phyloP scores from a whole-genome alignment of 2,329 filamentous ascomycete genomes.

The Diaporthe nobilis region DNA sequence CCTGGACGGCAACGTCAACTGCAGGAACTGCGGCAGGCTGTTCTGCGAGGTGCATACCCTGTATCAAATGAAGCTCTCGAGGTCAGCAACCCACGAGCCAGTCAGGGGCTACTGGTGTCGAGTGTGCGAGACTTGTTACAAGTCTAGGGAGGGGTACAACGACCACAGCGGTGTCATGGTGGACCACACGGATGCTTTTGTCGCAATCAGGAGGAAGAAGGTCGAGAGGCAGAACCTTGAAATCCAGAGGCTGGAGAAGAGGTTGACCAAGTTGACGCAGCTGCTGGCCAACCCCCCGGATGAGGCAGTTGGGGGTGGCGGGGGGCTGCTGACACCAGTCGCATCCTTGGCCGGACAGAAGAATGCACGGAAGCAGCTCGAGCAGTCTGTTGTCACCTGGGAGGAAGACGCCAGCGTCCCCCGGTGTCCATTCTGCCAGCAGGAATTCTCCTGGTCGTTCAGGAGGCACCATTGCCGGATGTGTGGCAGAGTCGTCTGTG shows the following conservation, averaged over 20 bases:
- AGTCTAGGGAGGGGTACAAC: slow-evolving; percentile 95
- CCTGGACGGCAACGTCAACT: slow-evolving; percentile 89
- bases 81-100: slow-evolving; percentile 90
- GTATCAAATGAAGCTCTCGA: slow-evolving; percentile 98
- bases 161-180: slow-evolving; percentile 82
- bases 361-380: slow-evolving; percentile 83
- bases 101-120: slow-evolving; percentile 92
- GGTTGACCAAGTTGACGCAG: slow-evolving; percentile 90
- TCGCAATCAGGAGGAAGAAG: slow-evolving; percentile 77
- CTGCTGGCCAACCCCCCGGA: slow-evolving; percentile 82
- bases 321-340: slow-evolving; percentile 71
- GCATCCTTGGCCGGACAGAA: slow-evolving; percentile 76
- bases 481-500: slow-evolving; percentile 93
- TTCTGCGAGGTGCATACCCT: slow-evolving; percentile 99
- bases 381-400: slow-evolving; percentile 95
- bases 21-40: slow-evolving; percentile 89
- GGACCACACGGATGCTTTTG: slow-evolving; percentile 81
- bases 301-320: slow-evolving; percentile 65
- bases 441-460: slow-evolving; percentile 96
- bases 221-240: slow-evolving; percentile 91
- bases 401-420: slow-evolving; percentile 87
- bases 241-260: slow-evolving; percentile 89
- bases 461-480: slow-evolving; percentile 94
- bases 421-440: slow-evolving; percentile 93
- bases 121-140: slow-evolving; percentile 99